Conservation (phyloP, 1,139 yeast genomes). For the Saccharomyces pastorianus region DNA sequence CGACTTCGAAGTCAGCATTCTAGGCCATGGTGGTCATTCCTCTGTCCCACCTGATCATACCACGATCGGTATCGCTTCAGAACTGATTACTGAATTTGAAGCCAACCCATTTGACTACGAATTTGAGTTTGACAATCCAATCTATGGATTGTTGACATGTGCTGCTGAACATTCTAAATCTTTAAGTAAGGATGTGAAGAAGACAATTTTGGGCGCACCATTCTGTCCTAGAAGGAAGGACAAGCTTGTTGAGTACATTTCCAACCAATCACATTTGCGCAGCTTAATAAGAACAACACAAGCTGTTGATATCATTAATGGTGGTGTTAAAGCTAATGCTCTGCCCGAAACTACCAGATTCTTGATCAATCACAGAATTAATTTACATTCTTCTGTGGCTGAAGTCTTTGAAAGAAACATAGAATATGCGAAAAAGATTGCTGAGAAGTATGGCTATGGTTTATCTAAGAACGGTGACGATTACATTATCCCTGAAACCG, state of each 20-base stretch:
- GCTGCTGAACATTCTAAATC: slow-evolving; percentile 35
- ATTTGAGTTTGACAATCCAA: slow-evolving; percentile 44
- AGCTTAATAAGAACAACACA: slow-evolving; percentile 50
- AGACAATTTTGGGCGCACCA: slow-evolving; percentile 21
- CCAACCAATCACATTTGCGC: slow-evolving; percentile 24
- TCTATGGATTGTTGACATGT: slow-evolving; percentile 38
- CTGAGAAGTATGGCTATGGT: slow-evolving; percentile 43
- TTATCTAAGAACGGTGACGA: slow-evolving; percentile 28
- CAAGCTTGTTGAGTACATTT: slow-evolving; percentile 25
- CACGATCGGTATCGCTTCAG: slow-evolving; percentile 61
- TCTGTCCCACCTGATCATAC: slow-evolving; percentile 68
- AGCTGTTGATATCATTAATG: slow-evolving; percentile 50
- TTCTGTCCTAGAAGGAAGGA: slow-evolving; percentile 12
- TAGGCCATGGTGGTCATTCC: slow-evolving; percentile 66
- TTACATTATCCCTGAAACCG: slow-evolving; percentile 17
- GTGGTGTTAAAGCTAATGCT: slow-evolving; percentile 63
- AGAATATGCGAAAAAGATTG: slow-evolving; percentile 36
- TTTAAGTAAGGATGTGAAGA: slow-evolving; percentile 16
- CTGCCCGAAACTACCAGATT: slow-evolving; percentile 60
- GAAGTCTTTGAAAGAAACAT: slow-evolving; percentile 38
- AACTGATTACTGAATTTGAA: slow-evolving; percentile 45
- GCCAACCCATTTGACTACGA: slow-evolving; percentile 39
- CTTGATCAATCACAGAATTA: slow-evolving; percentile 48
- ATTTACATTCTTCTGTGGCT: slow-evolving; percentile 41
- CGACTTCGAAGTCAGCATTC: slow-evolving; percentile 41